Evolutionary conservation across 495 filamentous ascomycete genomes (phyloP).

Genomic region (Aspergillus campestris): DNA sequence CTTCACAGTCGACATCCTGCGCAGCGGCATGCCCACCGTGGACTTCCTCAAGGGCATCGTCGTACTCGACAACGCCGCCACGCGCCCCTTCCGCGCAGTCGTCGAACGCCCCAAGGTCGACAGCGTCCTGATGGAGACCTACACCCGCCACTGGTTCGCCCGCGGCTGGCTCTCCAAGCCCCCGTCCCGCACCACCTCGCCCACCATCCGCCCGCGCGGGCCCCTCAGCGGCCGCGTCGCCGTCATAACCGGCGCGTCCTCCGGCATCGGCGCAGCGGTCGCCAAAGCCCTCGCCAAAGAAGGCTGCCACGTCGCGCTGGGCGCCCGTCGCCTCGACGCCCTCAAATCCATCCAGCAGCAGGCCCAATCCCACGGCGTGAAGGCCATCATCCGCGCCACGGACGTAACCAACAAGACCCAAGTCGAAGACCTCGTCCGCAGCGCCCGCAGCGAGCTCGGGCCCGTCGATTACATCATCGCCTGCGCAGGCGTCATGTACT

Average conservation of each 20-base stretch:
- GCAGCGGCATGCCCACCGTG: slow-evolving; percentile 56
- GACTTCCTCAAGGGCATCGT: slow-evolving; percentile 51
- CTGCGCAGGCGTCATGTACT: slow-evolving; percentile 71
- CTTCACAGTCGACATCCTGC: slow-evolving; percentile 45
- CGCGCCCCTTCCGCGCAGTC: slow-evolving; percentile 44
- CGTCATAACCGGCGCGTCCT: slow-evolving; percentile 42
- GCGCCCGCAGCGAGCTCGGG: slow-evolving; percentile 47
- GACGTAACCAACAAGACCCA: slow-evolving; percentile 52
- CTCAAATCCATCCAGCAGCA: slow-evolving; percentile 48
- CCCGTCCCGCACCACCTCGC: slow-evolving; percentile 28
- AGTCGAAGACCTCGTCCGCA: slow-evolving; percentile 46
- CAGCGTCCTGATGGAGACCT: slow-evolving; percentile 49
- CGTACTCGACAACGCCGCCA: slow-evolving; percentile 51
- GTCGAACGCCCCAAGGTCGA: slow-evolving; percentile 56
- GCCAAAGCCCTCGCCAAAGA: slow-evolving; percentile 42
- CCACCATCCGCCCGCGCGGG: slow-evolving; percentile 12
- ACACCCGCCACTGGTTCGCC: slow-evolving; percentile 61
- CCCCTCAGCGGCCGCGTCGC: slow-evolving; percentile 45
- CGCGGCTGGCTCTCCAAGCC: slow-evolving; percentile 55
- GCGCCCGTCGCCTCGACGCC: slow-evolving; percentile 51
- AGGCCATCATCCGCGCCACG: slow-evolving; percentile 50
- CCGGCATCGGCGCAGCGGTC: slow-evolving; percentile 44
- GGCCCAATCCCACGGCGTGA: slow-evolving; percentile 39
- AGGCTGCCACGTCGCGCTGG: slow-evolving; percentile 55
- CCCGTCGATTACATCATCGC: slow-evolving; percentile 57